Conservation (phyloP, 495 filamentous ascomycete species). For the Lepidopterella palustris region DNA sequence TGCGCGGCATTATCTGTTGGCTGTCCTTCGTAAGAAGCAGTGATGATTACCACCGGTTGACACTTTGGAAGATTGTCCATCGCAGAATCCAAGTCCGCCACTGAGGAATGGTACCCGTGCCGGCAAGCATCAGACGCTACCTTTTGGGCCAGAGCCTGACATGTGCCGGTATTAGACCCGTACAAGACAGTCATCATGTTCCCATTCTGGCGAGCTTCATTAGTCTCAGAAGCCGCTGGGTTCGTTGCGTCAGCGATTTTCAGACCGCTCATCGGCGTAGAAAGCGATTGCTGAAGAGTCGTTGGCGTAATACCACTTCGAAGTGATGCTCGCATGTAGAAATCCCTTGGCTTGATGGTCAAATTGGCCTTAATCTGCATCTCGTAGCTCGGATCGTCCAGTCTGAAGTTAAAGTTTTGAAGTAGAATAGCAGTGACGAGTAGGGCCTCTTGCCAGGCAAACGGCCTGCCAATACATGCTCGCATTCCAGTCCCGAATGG, state of each 20-base stretch:
- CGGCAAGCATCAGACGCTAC: conserved; percentile 50
- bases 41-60: conserved; percentile 57
- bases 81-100: conserved; percentile 54
- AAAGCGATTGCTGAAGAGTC: conserved; percentile 46
- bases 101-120: conserved; percentile 50
- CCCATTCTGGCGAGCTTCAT: conserved; percentile 17
- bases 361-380: conserved; percentile 43
- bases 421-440: conserved; percentile 51
- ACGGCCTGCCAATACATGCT: conserved; percentile 61
- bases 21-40: conserved; percentile 62
- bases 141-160: conserved; percentile 56
- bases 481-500: conserved; percentile 64
- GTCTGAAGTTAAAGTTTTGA: conserved; percentile 55
- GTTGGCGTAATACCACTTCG: conserved; percentile 52
- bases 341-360: conserved; percentile 64
- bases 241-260: background rate
- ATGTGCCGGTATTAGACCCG: conserved; percentile 71
- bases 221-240: background rate
- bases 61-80: conserved; percentile 53
- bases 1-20: conserved; percentile 62
- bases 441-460: conserved; percentile 58
- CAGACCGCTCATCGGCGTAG: background rate
- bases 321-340: conserved; percentile 57
- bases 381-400: conserved; percentile 50
- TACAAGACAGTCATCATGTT: conserved; percentile 56